Evolutionary conservation across 2,329 filamentous ascomycete species (phyloP), one percentile per base, ranked within the genome.

Genomic region (Tricladium varicosporioides): DNA sequence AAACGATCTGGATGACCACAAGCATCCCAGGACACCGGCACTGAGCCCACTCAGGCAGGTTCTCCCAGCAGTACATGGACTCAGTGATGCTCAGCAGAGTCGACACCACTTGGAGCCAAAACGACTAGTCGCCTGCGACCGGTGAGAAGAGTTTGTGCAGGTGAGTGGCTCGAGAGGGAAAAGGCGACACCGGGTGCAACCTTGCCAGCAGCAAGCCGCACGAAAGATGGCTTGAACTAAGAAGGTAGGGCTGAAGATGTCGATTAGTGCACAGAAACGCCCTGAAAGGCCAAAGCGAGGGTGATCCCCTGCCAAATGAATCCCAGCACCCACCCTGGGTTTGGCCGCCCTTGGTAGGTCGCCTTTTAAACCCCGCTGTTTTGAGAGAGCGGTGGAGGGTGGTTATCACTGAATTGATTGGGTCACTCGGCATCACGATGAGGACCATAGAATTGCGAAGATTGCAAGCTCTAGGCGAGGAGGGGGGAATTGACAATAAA

Each of bases 191-290:
- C 43, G 42, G 51, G 42, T 54, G 50, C 44, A 51, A 60, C 54
- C 47, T 48, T 57, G 57, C 54, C 31, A 45, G 57, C 42, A 18
- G 43, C 19, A 54, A 54, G 52, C 52, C 52, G 44, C 44, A 31
- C 19, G 9, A 47, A 45, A 36, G 16, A 51, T 54, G 53, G 53
- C 40, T 53, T 51, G 44, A 51, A n/a, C 33, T 16, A 33, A 14
- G n/a, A 15, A 52, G 32, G 48, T 60, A 60, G 58, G 58, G 58
- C 58, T 60, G 58, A 60, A 60, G 27, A 48, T 45, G 42, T 31
- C 43, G 10, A 53, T 46, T 46, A 33, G 48, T 32, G 22, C 48
- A 33, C 45, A 18, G 5, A 22, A 33, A 33, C 50, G 36, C 50
- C 31, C 51, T 36, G 15, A 16, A 2, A 31, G 22, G 22, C 15